A percentile compares a stretch with the other conserved stretches of the same genome.
These are phyloP conservation scores for Solanum gandarillasii DNA, from an alignment of 257 asterid genomes.

Conservation along the genomic window DNA sequence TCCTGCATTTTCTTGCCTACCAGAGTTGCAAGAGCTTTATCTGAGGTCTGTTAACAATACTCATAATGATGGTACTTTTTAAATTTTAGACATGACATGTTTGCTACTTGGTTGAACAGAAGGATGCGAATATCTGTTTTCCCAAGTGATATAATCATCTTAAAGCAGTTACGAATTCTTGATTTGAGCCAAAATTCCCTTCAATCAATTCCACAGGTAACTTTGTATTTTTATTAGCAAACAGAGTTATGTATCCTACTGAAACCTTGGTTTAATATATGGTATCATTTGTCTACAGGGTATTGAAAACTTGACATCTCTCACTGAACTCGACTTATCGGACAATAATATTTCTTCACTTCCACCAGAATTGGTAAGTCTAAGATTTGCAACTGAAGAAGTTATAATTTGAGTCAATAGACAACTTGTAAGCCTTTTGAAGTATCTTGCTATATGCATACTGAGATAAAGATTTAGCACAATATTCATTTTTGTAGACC, in stretches of 20 bases:
- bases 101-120: conserved; percentile 39
- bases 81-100: conserved; percentile 5
- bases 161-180: conserved; percentile 56
- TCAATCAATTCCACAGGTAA: conserved; percentile 72
- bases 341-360: conserved; percentile 75
- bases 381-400: neutral
- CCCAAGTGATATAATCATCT: conserved; percentile 54
- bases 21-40: conserved; percentile 83
- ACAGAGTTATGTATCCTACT: neutral
- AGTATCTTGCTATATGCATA: neutral
- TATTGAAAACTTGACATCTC: conserved; percentile 57
- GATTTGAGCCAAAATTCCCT: conserved; percentile 84
- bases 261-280: neutral
- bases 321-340: conserved; percentile 69
- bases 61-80: neutral
- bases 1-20: conserved; percentile 61
- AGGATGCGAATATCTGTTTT: conserved; percentile 63
- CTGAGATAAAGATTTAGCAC: neutral
- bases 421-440: neutral
- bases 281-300: conserved; percentile 39
- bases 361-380: conserved; percentile 77
- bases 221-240: conserved; percentile 1
- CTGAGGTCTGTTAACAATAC: conserved; percentile 44
- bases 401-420: neutral
- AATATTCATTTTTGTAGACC: neutral